Percentiles rank a stretch among this genome's conserved stretches.
phyloP scores from a whole-genome alignment of 2,329 filamentous ascomycete species.

The Pyrenophora seminiperda region DNA sequence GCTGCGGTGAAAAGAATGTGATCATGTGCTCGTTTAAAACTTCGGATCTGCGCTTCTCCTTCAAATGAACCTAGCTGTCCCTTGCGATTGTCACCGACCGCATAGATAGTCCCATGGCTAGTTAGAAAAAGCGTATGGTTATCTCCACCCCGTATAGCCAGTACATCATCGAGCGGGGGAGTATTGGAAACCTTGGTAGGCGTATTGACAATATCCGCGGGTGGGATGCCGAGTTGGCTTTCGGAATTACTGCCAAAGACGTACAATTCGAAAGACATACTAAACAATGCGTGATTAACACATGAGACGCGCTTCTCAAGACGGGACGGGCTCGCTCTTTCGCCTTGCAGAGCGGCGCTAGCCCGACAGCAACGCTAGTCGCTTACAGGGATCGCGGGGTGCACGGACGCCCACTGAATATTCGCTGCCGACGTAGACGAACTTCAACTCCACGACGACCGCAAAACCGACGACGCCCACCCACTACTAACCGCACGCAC shows the following conservation, averaged over 20 bases:
- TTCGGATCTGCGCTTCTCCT: not conserved
- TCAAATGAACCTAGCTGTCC: constrained; percentile 49
- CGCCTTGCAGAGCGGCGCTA: not conserved
- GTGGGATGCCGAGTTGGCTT: constrained; percentile 58
- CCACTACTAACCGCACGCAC: constrained; percentile 38
- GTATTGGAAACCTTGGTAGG: constrained; percentile 19
- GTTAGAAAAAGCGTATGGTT: constrained; percentile 83
- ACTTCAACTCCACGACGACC: constrained; percentile 32
- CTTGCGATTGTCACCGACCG: constrained; percentile 65
- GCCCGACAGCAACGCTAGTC: constrained; percentile 12
- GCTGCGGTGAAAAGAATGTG: constrained; percentile 23
- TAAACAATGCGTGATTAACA: not conserved
- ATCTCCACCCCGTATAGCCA: constrained; percentile 67
- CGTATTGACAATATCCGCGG: constrained; percentile 46
- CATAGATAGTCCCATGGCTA: constrained; percentile 64
- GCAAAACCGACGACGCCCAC: constrained; percentile 34
- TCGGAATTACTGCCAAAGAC: constrained; percentile 60
- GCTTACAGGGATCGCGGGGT: constrained; percentile 14
- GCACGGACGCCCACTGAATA: constrained; percentile 28
- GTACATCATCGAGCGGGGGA: constrained; percentile 12
- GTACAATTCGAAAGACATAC: constrained; percentile 41
- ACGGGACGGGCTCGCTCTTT: not conserved
- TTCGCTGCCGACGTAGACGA: constrained; percentile 25
- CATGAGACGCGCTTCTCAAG: not conserved
- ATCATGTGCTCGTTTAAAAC: not conserved